Conservation (phyloP, 768 basidiomycete species). For the Auricularia auricula-judae region DNA sequence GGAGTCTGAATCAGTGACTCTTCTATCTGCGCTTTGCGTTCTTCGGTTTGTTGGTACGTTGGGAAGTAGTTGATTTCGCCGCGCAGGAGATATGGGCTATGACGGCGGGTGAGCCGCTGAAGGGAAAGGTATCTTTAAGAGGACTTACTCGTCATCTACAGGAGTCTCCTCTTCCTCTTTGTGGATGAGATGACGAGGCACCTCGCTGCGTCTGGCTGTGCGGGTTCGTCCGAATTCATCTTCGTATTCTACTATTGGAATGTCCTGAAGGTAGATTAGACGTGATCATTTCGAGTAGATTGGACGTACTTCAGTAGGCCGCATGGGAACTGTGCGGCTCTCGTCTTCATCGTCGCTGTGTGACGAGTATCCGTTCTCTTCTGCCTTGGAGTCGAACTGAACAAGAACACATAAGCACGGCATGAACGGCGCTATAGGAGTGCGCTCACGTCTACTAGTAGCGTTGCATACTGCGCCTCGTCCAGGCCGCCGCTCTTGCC, state of each 20-base stretch:
- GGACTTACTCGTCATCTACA: constrained; percentile 50
- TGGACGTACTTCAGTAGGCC: constrained; percentile 31
- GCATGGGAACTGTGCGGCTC: constrained; percentile 50
- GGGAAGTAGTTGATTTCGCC: constrained; percentile 61
- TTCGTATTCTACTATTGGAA: constrained; percentile 75
- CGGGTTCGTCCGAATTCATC: constrained; percentile 80
- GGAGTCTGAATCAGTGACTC: constrained; percentile 62
- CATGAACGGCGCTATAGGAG: background rate
- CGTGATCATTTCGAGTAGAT: constrained; percentile 3
- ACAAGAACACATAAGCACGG: constrained; percentile 1
- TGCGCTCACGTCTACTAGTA: constrained; percentile 65
- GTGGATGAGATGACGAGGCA: constrained; percentile 54
- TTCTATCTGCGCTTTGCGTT: constrained; percentile 64
- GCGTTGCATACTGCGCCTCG: constrained; percentile 58
- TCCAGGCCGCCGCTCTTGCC: constrained; percentile 71
- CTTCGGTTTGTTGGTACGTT: constrained; percentile 73
- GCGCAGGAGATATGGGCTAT: constrained; percentile 51
- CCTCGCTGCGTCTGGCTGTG: constrained; percentile 58
- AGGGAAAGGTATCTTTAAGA: background rate
- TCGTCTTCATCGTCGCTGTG: constrained; percentile 75
- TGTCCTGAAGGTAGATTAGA: constrained; percentile 32
- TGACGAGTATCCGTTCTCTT: constrained; percentile 41
- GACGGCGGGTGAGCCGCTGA: constrained; percentile 3
- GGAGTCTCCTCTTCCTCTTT: constrained; percentile 32
- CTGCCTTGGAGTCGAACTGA: constrained; percentile 57